Evolutionary conservation across 2,329 filamentous ascomycete species (phyloP).

Genomic region (Sporothrix phasma): DNA sequence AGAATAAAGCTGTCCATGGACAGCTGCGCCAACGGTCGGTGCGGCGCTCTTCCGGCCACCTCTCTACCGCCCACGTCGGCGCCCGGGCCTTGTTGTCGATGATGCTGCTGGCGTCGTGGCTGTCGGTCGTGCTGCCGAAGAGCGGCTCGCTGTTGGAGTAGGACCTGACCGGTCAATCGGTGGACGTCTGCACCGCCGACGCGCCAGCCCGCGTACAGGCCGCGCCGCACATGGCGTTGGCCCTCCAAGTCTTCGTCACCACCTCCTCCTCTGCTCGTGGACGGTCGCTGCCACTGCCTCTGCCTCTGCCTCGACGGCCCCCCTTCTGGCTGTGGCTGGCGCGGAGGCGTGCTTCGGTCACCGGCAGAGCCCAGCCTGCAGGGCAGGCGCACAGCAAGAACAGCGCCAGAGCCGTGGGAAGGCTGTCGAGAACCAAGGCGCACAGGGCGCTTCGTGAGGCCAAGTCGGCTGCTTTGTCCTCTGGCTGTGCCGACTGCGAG

Average conservation of each 20-base stretch:
- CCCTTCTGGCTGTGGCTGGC: background rate
- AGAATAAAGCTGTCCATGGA: background rate
- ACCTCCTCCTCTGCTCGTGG: background rate
- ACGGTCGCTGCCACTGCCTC: background rate
- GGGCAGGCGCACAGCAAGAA: background rate
- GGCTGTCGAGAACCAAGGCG: background rate
- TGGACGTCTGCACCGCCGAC: background rate
- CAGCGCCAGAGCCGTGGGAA: background rate
- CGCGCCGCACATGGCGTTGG: background rate
- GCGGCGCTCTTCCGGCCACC: background rate
- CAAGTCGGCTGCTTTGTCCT: background rate
- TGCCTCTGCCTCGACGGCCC: background rate
- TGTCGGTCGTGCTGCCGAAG: background rate
- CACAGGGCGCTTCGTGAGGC: background rate
- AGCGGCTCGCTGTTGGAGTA: background rate
- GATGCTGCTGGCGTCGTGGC: background rate
- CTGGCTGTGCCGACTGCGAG: background rate
- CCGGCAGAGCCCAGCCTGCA: slow-evolving; percentile 5
- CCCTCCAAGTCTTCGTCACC: background rate
- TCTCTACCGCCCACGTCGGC: too few species aligned
- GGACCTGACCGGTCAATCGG: background rate
- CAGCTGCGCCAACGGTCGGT: background rate
- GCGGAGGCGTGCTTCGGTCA: background rate
- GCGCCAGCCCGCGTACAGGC: background rate
- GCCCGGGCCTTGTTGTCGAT: too few species aligned